phyloP scores from a whole-genome alignment of 148 eudicot genomes.

The Talinum fruticosum region DNA sequence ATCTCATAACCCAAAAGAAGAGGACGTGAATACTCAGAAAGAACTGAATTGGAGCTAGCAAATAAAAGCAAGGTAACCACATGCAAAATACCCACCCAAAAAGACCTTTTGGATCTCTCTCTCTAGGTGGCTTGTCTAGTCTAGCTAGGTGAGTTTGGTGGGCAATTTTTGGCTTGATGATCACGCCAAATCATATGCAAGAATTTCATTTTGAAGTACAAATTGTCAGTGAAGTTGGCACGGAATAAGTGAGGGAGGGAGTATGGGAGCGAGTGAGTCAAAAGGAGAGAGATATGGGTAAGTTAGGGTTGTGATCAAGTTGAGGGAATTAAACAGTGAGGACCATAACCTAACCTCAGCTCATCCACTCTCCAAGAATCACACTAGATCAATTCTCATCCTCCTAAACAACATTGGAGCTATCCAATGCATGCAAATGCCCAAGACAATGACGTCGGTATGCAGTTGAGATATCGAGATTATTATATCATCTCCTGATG shows the following conservation, averaged over 20 bases:
- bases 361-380: not conserved
- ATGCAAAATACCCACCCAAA: not conserved
- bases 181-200: not conserved
- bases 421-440: not conserved
- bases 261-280: not conserved
- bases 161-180: slow-evolving; percentile 2
- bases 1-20: not conserved
- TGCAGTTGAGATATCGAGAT: not conserved
- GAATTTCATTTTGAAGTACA: not conserved
- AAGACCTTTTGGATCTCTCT: not conserved
- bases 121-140: no score
- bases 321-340: not conserved
- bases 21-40: not conserved
- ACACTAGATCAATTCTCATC: not conserved
- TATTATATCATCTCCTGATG: not conserved
- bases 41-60: not conserved
- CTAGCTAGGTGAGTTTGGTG: not conserved
- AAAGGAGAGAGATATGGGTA: not conserved
- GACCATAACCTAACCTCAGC: not conserved
- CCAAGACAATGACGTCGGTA: not conserved
- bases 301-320: not conserved
- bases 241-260: not conserved
- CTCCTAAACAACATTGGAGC: not conserved
- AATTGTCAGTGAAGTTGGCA: no score
- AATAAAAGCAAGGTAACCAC: not conserved